These are phyloP conservation scores for Citrus glauca DNA, from an alignment of 345 rosid genomes.

Conservation along the genomic window DNA sequence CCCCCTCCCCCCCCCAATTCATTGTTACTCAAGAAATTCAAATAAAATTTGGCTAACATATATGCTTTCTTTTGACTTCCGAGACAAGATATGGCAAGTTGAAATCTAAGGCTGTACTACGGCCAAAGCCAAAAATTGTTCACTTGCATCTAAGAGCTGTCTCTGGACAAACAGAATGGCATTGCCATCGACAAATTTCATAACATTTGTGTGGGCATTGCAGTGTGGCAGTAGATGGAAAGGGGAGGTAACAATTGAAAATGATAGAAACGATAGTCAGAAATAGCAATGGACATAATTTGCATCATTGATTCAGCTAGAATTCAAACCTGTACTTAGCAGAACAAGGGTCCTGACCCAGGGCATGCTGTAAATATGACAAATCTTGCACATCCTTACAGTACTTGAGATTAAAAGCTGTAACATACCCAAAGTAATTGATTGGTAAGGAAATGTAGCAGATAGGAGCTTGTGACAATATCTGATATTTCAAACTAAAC, in stretches of 20 bases:
- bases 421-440: constrained; percentile 20
- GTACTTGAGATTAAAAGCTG: constrained; percentile 82
- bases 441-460: neutral
- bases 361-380: constrained; percentile 61
- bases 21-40: too few relatives aligned
- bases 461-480: neutral
- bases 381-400: constrained; percentile 88
- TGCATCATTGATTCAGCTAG: neutral
- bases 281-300: neutral
- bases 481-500: neutral
- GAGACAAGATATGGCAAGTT: too few relatives aligned
- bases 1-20: too few relatives aligned
- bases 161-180: too few relatives aligned
- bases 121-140: too few relatives aligned
- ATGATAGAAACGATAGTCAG: too few relatives aligned
- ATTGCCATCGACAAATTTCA: neutral
- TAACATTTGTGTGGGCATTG: neutral
- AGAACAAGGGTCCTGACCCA: constrained; percentile 78
- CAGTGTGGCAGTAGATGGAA: neutral
- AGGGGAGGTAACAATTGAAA: neutral
- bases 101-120: too few relatives aligned
- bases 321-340: constrained; percentile 71
- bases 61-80: too few relatives aligned
- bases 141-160: too few relatives aligned
- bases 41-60: too few relatives aligned